phyloP scores from a whole-genome alignment of 306 rosid genomes.

The Cercis canadensis region DNA sequence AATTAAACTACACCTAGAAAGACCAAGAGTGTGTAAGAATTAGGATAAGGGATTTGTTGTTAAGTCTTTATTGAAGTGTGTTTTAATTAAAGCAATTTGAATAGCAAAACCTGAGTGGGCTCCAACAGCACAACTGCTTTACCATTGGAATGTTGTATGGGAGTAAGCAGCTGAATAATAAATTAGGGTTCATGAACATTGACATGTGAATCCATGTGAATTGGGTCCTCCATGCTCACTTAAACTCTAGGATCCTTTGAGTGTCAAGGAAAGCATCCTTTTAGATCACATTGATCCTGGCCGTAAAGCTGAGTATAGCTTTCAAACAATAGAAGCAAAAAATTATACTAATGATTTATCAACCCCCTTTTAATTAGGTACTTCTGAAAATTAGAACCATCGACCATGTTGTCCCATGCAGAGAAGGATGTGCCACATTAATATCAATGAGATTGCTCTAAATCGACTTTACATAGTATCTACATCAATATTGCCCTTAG shows the following conservation, averaged over 20 bases:
- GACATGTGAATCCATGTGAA: slow-evolving; percentile 74
- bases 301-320: background rate
- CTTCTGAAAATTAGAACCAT: no score
- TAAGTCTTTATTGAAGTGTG: slow-evolving; percentile 38
- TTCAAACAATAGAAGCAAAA: background rate
- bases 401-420: no score
- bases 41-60: slow-evolving; percentile 47
- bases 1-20: slow-evolving; percentile 34
- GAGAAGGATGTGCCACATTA: background rate
- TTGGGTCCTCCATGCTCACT: slow-evolving; percentile 62
- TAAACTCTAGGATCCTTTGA: slow-evolving; percentile 37
- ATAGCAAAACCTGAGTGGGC: slow-evolving; percentile 44
- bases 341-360: no score
- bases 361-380: no score
- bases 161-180: slow-evolving; percentile 35
- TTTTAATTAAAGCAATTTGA: slow-evolving; percentile 38
- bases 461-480: background rate
- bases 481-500: no score
- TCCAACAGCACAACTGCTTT: slow-evolving; percentile 49
- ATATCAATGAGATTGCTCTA: background rate
- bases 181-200: slow-evolving; percentile 47
- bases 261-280: slow-evolving; percentile 38
- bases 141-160: slow-evolving; percentile 36
- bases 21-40: slow-evolving; percentile 16
- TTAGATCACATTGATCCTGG: slow-evolving; percentile 5